Evolutionary conservation across 2,329 filamentous ascomycete genomes (phyloP), one percentile per base, ranked within the genome.

Genomic region (Curvularia hawaiiensis): DNA sequence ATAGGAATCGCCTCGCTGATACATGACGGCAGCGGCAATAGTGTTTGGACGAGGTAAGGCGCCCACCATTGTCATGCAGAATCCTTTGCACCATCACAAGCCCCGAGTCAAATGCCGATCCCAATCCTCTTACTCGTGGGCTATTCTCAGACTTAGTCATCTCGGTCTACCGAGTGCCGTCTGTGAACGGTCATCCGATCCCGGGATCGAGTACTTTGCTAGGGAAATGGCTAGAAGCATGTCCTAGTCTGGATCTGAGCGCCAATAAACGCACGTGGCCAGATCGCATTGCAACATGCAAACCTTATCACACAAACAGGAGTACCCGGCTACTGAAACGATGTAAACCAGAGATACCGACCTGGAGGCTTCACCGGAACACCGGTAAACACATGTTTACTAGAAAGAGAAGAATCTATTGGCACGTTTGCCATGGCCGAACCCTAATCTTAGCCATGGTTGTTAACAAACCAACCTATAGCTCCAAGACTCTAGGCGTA

Each of bases 11-110:
- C 33, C 20, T 33, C 16, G 12, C 39, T 52, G 30, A 33, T 33
- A 31, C 50, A 57, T 48, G 54, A 46, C 55, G 55, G 51, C 33
- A 45, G 31, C 44, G 50, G 50, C 55, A 39, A 50, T 26, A 57
- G 46, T 22, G 55, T 53, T 35, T 53, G 28, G 44, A 53, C 35
- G 35, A 44, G 54, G 41, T 18, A 47, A 54, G 46, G 50, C 49
- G 40, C 31, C 24, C 30, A 52, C 44, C 54, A 44, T 30, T 38
- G 30, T 33, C 50, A 43, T 45, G 50, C 54, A 30, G 40, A 53
- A 51, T 51, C 47, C 53, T 55, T 30, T 43, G 35, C 44, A 53
- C 54, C 24, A 45, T 40, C 50, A 57, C 45, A 46, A 52, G 41
- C 44, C 50, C 43, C 31, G 35, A 26, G 16, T 45, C 38, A 48